These are phyloP conservation scores for Colletotrichum sp. DNA, from an alignment of 2,329 filamentous ascomycete genomes.

Conservation along the genomic window DNA sequence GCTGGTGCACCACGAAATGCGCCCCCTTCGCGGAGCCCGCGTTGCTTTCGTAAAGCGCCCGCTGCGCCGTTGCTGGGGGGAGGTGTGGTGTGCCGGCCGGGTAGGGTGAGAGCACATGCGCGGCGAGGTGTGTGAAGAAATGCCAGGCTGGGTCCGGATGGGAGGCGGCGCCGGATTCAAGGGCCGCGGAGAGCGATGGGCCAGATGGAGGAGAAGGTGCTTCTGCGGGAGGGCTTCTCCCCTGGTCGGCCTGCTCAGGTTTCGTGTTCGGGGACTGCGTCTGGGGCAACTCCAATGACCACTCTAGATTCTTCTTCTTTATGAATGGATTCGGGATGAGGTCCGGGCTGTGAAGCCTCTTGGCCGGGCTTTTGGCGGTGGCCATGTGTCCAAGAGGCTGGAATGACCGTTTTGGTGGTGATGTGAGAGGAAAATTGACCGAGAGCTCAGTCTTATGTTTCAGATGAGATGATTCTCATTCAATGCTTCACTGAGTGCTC, in stretches of 20 bases:
- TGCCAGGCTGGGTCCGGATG: constrained; percentile 44
- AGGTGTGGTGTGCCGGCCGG: constrained; percentile 32
- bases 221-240: background rate
- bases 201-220: background rate
- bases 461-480: background rate
- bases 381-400: background rate
- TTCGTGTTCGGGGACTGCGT: background rate
- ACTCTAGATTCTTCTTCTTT: constrained; percentile 51
- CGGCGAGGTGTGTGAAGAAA: constrained; percentile 39
- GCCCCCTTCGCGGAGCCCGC: constrained; percentile 37
- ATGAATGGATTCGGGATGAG: constrained; percentile 51
- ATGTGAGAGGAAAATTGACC: background rate
- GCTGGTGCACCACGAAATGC: constrained; percentile 75
- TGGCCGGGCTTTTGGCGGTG: constrained; percentile 32
- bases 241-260: no score
- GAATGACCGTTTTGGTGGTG: background rate
- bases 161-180: constrained; percentile 43
- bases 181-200: constrained; percentile 32
- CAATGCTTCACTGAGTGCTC: background rate
- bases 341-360: constrained; percentile 34
- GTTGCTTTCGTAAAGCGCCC: constrained; percentile 40
- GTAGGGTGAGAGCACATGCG: constrained; percentile 26
- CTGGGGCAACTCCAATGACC: constrained; percentile 37
- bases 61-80: constrained; percentile 31
- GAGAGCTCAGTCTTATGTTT: background rate